Base-by-base conservation (phyloP, 2,329 filamentous ascomycete genomes). In the Aspergillus aculeatinus region DNA sequence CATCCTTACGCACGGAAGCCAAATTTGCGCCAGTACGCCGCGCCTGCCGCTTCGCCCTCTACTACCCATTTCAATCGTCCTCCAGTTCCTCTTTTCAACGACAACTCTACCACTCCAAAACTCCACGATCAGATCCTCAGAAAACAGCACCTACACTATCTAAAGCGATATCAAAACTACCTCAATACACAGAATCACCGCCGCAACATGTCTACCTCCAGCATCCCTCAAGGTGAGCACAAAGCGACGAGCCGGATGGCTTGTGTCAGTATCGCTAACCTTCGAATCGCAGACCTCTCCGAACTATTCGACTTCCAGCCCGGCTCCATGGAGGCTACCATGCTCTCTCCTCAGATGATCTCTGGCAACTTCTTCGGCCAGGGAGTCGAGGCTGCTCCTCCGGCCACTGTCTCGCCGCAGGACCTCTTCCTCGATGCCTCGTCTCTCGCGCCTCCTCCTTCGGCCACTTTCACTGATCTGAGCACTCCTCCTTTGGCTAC, bases 401-500 rank as follows among this genome's bases (percentile, higher is more conserved):
- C 65, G 27, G 85, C 83, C 68, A 96, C 92, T 48, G 85, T 96
- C 63, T 96, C 92, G 63, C 92, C 92, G 21, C 88, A 90, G 76
- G 92, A 96, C 70, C 82, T 96, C 65, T 79, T 89, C 66, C 81
- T 93, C 68, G 85, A 87, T 67, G 86, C 87, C 70, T 96, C 91
- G 63, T 87, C 91, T 35, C 33, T 35, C 33, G 33, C 33, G 33
- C 11, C 33, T 42, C 92, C 92, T 31, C 91, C 91, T 71, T 96
- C 92, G 2, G 84, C 88, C 51, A 87, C 90, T 35, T 87, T 95
- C 72, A 96, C 92, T 39, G 87, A 92, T 64, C 73, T 96, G 76
- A 96, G 92, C 59, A 95, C 92, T 61, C 92, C 92, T 49, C 88
- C 87, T 70, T 85, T 90, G 72, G 90, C 88, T 69, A 96, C 91